Evolutionary conservation across 768 basidiomycete genomes (phyloP), one percentile per base, ranked within the genome.

Genomic region (Tulasnella sp.): DNA sequence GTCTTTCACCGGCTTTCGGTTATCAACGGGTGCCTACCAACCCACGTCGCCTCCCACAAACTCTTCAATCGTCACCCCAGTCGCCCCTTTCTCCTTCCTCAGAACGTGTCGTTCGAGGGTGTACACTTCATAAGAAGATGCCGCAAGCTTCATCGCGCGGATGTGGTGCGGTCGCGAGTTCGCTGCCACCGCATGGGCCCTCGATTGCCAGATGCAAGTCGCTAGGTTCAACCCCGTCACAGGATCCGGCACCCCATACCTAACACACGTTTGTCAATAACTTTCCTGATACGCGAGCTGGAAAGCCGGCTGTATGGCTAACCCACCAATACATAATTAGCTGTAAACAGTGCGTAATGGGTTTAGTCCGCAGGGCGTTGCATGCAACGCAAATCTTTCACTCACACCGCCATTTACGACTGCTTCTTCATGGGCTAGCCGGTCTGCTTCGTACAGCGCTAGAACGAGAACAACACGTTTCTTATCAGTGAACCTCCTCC

Each of bases 181-280:
- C 0, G 92, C 92, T 3, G 80, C 81, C 25, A 82, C 70, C 3
- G 93, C 94, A 60, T 91, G 84, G 62, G 77, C 77, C 5, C 92
- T 81, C 39, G 85, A 88, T 70, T 86, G 83, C 93, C 94, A 98
- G 39, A 98, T 84, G 71, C 93, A 97, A 15, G 92, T 96, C 6
- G 93, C 91, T 53, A 96, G 79, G 68, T 97, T 97, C 70, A 86
- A 73, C 1, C 90, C 82, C 0, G 86, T 85, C 35, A 73, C 67
- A 48, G 76, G 75, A 62, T 87, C 72, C 1, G 92, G 92, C 29
- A 83, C 75, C 8, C 92, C 92, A 63, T 91, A 93, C 43, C 43
- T 43, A 15, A 21, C 37, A 7, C 60, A 49, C n/a, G n/a, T n/a
- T n/a, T n/a, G n/a, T n/a, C n/a, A n/a, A n/a, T n/a, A n/a, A n/a